These are phyloP conservation scores for Cercophora newfieldiana DNA, from an alignment of 495 filamentous ascomycete genomes.

Conservation along the genomic window DNA sequence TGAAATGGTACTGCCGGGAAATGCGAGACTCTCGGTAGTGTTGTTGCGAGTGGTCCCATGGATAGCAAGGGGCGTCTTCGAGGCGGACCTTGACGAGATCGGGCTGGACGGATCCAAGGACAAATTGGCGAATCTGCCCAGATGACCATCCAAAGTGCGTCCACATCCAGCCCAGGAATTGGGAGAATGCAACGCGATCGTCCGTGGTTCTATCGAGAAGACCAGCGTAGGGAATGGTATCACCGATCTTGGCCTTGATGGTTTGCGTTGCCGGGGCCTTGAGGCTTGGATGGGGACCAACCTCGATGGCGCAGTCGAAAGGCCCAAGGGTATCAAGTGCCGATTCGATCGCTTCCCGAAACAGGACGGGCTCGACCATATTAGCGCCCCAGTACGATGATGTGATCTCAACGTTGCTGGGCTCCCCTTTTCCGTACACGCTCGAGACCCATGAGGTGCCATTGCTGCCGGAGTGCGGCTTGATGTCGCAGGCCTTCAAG, in stretches of 20 bases:
- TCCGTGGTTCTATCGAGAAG: slow-evolving; percentile 40
- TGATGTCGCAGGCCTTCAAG: slow-evolving; percentile 31
- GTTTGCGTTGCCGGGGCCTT: slow-evolving; percentile 49
- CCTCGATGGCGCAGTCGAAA: slow-evolving; percentile 52
- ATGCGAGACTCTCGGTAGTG: slow-evolving; percentile 51
- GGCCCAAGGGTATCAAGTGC: slow-evolving; percentile 36
- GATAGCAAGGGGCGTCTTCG: slow-evolving; percentile 42
- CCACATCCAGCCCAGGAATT: slow-evolving; percentile 55
- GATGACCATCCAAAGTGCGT: slow-evolving; percentile 33
- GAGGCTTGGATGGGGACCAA: slow-evolving; percentile 59
- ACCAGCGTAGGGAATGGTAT: slow-evolving; percentile 41
- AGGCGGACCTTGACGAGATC: slow-evolving; percentile 29
- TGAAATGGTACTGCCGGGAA: slow-evolving; percentile 47
- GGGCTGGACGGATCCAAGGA: slow-evolving; percentile 37
- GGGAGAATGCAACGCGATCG: slow-evolving; percentile 43
- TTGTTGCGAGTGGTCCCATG: slow-evolving; percentile 50
- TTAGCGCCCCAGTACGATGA: slow-evolving; percentile 60
- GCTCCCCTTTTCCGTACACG: slow-evolving; percentile 34
- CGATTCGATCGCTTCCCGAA: slow-evolving; percentile 51
- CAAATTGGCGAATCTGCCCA: slow-evolving; percentile 32
- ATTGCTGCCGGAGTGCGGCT: slow-evolving; percentile 20
- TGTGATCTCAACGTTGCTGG: slow-evolving; percentile 23
- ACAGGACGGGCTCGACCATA: slow-evolving; percentile 58
- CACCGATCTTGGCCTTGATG: slow-evolving; percentile 31
- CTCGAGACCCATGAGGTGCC: slow-evolving; percentile 41